These are phyloP conservation scores for Phytophthora fragariaefolia DNA, from an alignment of 352 stramenopile genomes.

Conservation along the genomic window DNA sequence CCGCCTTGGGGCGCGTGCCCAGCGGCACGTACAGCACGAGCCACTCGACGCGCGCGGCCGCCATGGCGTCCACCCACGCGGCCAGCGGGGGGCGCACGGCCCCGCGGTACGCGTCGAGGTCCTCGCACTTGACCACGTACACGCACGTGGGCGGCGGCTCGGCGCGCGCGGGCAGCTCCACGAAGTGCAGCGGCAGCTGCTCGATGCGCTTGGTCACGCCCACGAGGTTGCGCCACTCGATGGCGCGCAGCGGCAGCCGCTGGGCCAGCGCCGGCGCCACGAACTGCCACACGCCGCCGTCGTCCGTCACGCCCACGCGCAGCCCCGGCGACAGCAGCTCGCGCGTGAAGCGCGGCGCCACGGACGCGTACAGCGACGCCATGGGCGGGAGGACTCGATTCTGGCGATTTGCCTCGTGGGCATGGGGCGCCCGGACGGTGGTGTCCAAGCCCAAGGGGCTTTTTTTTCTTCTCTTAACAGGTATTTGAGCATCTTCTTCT, in stretches of 20 bases:
- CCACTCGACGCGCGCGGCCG: slow-evolving; percentile 68
- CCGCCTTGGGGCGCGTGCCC: slow-evolving; percentile 69
- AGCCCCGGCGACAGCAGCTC: slow-evolving; percentile 68
- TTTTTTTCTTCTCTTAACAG: too few species aligned
- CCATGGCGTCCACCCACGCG: slow-evolving; percentile 81
- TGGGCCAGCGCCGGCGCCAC: slow-evolving; percentile 64
- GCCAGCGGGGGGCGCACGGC: slow-evolving; percentile 54
- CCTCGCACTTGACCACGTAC: slow-evolving; percentile 88
- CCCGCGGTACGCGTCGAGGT: slow-evolving; percentile 75
- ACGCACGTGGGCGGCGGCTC: slow-evolving; percentile 62
- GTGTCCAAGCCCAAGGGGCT: too few species aligned
- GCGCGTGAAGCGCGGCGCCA: slow-evolving; percentile 75
- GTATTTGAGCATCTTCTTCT: too few species aligned
- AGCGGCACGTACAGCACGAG: slow-evolving; percentile 87
- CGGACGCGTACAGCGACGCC: slow-evolving; percentile 75
- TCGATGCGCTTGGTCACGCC: slow-evolving; percentile 76
- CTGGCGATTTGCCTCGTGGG: too few species aligned
- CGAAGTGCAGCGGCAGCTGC: slow-evolving; percentile 66
- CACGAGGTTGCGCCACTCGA: slow-evolving; percentile 86
- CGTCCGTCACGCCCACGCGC: slow-evolving; percentile 73
- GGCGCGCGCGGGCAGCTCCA: slow-evolving; percentile 29
- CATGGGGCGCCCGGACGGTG: too few species aligned
- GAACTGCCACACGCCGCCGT: slow-evolving; percentile 86
- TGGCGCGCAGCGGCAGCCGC: slow-evolving; percentile 72
- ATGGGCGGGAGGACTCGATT: too few species aligned